Conservation (phyloP, 768 basidiomycete genomes). For the Calocera cornea region DNA sequence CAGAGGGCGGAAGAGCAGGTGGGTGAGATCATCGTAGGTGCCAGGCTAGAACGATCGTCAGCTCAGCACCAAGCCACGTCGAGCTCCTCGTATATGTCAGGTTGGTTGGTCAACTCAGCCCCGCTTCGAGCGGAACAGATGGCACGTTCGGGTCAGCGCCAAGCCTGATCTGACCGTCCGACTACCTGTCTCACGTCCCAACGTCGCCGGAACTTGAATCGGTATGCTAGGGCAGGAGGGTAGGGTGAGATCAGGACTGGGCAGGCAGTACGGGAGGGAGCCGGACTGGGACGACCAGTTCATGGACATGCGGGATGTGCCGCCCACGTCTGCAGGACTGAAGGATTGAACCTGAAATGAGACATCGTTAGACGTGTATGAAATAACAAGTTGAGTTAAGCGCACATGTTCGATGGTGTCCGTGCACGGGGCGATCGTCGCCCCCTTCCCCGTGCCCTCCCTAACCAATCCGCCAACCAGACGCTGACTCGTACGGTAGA, state of each 20-base stretch:
- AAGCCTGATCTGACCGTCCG: slow-evolving; percentile 48
- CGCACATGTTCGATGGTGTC: slow-evolving; percentile 49
- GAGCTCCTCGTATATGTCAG: too few species aligned
- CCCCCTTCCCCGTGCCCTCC: slow-evolving; percentile 20
- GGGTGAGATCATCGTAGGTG: slow-evolving; percentile 50
- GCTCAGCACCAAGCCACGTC: too few species aligned
- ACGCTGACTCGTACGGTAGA: slow-evolving; percentile 41
- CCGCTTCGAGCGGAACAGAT: too few species aligned
- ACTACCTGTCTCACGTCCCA: slow-evolving; percentile 40
- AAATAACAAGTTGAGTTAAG: slow-evolving; percentile 10
- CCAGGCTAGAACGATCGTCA: slow-evolving; percentile 37
- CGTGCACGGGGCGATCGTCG: slow-evolving; percentile 41
- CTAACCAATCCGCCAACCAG: slow-evolving; percentile 24
- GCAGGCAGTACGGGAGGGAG: slow-evolving; percentile 41
- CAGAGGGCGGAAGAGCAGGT: slow-evolving; percentile 39
- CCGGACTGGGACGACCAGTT: slow-evolving; percentile 25
- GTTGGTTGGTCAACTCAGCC: too few species aligned
- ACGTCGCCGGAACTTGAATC: slow-evolving; percentile 31
- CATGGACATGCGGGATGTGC: slow-evolving; percentile 25
- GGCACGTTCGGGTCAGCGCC: slow-evolving; percentile 41
- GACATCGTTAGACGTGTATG: background rate
- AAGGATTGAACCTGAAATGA: slow-evolving; percentile 26
- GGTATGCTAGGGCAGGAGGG: slow-evolving; percentile 22
- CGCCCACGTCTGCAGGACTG: slow-evolving; percentile 26
- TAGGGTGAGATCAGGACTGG: slow-evolving; percentile 43